Evolutionary conservation across 31 red algal species (phyloP), one percentile per base, ranked within the genome.

Genomic region (Asparagopsis taxiformis): DNA sequence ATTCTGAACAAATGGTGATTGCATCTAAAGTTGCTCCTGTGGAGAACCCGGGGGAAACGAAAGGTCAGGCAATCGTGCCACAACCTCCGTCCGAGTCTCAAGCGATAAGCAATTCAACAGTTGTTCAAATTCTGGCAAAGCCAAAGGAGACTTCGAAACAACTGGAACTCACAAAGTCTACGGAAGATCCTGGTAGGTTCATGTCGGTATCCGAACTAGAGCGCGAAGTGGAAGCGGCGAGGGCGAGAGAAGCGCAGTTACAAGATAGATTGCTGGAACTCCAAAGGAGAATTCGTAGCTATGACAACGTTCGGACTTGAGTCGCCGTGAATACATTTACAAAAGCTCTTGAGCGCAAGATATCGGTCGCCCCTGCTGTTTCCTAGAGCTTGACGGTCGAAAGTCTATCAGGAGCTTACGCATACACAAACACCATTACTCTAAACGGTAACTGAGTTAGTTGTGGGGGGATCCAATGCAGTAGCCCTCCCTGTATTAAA

Each of bases 141-240:
- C n/a, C n/a, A n/a, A n/a, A n/a, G n/a, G 74, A 78, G 28, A 55
- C 74, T 25, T 25, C 78, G n/a, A 58, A 58, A 31, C 52, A 70
- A 15, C 41, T 82, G 19, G 71, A 50, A 22, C 58, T 54, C 1
- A 41, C 55, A 5, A 71, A 63, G 37, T 28, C 61, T 13, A 59
- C 78, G 62, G 55, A 71, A 28, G 65, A 70, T 29, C 55, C 65
- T 36, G 53, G 64, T 2, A 75, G 66, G 36, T 63, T 75, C 38
- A 87, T 77, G 72, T 77, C 82, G 49, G 82, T 77, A 26, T 68
- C 70, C 20, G 82, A 87, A 43, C 31, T 87, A 31, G 82, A 87
- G 43, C 32, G 82, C 13, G 72, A 87, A 34, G 82, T 87, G 0
- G 72, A 87, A 51, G 82, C 82, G 28, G 82, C 82, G 2, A 61